Conservation (phyloP, 805 yeast genomes). For the Candida fluviatilis region DNA sequence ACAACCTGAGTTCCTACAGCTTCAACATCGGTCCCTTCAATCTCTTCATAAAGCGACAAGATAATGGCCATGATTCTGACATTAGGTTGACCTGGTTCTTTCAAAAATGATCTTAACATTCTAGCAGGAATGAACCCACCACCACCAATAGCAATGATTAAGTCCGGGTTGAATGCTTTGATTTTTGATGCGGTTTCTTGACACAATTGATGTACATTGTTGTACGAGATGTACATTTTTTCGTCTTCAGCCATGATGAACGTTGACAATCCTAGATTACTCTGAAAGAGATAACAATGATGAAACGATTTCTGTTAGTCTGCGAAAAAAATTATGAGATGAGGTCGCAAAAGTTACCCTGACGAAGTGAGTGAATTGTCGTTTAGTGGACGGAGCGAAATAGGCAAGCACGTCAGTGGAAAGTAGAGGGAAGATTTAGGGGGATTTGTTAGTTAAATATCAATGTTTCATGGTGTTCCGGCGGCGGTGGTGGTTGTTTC, state of each 20-base stretch:
- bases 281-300: too few species aligned
- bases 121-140: constrained; percentile 98
- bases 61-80: constrained; percentile 94
- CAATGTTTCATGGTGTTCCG: too few species aligned
- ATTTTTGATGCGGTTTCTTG: constrained; percentile 59
- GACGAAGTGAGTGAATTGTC: too few species aligned
- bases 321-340: neutral
- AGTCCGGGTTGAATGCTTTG: constrained; percentile 74
- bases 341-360: neutral
- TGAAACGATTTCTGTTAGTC: neutral
- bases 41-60: constrained; percentile 83
- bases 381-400: too few species aligned
- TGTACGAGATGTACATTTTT: constrained; percentile 74
- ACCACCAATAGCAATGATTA: constrained; percentile 94
- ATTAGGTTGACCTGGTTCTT: constrained; percentile 82
- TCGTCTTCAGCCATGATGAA: constrained; percentile 15
- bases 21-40: constrained; percentile 57
- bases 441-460: too few species aligned
- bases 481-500: too few species aligned
- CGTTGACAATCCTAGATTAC: neutral
- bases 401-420: too few species aligned
- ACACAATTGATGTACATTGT: constrained; percentile 74
- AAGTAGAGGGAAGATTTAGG: too few species aligned
- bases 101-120: constrained; percentile 87
- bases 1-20: constrained; percentile 58